Evolutionary conservation across 345 rosid species (phyloP).

Genomic region (Turritis glabra): DNA sequence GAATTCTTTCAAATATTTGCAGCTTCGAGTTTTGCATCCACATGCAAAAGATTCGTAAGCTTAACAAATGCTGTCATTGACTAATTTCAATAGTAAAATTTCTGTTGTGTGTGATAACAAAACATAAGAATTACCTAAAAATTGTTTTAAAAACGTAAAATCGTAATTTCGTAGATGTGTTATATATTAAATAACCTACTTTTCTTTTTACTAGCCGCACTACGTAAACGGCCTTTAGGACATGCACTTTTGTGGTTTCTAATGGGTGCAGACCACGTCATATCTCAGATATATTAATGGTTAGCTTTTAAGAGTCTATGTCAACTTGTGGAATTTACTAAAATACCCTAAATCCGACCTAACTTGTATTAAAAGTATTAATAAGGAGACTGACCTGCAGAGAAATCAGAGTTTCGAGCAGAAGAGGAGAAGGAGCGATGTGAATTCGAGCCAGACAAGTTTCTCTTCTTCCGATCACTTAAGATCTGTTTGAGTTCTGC

Average conservation of each 20-base stretch:
- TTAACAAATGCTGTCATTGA: constrained; percentile 1
- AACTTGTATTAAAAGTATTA: constrained; percentile 23
- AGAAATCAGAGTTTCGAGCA: constrained; percentile 55
- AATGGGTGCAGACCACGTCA: constrained; percentile 36
- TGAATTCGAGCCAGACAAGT: constrained; percentile 33
- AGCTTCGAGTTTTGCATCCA: constrained; percentile 32
- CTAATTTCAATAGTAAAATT: background rate
- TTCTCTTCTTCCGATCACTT: constrained; percentile 52
- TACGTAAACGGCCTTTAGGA: constrained; percentile 29
- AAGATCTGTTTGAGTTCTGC: constrained; percentile 61
- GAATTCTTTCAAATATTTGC: constrained; percentile 13
- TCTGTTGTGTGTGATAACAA: background rate
- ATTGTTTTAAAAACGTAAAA: background rate
- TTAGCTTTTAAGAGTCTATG: constrained; percentile 31
- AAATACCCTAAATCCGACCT: constrained; percentile 25
- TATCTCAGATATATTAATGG: constrained; percentile 25
- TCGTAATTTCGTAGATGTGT: too few species aligned
- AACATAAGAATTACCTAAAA: background rate
- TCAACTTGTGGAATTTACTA: background rate
- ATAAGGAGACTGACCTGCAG: constrained; percentile 49
- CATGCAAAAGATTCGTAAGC: constrained; percentile 17
- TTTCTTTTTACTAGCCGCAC: constrained; percentile 35
- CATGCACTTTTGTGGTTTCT: constrained; percentile 34
- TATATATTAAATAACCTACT: constrained; percentile 12
- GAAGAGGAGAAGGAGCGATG: constrained; percentile 52